Conservation (phyloP, 1,284 basidiomycete species). For the Meripilus lineatus region DNA sequence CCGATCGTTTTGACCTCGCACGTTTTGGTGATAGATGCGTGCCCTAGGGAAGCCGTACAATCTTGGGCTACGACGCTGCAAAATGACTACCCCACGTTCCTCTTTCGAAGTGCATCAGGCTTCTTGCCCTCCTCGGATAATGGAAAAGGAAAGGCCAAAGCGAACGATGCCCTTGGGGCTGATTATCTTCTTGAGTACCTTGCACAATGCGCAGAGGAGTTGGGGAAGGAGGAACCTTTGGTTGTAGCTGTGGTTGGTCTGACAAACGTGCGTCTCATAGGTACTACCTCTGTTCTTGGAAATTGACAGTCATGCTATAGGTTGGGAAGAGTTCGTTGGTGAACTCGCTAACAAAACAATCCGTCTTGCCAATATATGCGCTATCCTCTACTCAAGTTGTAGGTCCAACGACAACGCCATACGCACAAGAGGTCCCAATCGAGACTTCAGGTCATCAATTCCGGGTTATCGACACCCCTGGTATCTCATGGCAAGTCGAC, state of each 20-base stretch:
- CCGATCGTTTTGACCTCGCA: conserved; percentile 5
- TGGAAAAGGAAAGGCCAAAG: conserved; percentile 34
- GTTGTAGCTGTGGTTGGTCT: conserved; percentile 73
- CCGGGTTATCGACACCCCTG: conserved; percentile 80
- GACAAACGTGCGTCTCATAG: conserved; percentile 52
- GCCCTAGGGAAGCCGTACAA: conserved; percentile 77
- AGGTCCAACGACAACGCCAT: conserved; percentile 65
- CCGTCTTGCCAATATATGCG: conserved; percentile 60
- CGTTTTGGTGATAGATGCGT: conserved; percentile 53
- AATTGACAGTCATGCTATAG: conserved; percentile 29
- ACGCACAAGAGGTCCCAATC: conserved; percentile 59
- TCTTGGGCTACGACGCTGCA: conserved; percentile 76
- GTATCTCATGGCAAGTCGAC: conserved; percentile 59
- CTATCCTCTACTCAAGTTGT: conserved; percentile 43
- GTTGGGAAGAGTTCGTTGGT: conserved; percentile 81
- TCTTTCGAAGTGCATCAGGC: conserved; percentile 78
- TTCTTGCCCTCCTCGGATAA: conserved; percentile 44
- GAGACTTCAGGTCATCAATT: conserved; percentile 43
- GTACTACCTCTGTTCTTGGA: conserved; percentile 1
- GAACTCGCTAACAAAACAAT: conserved; percentile 63
- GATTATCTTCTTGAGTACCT: conserved; percentile 36
- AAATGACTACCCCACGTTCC: conserved; percentile 63
- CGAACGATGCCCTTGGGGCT: conserved; percentile 57
- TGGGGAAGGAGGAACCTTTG: conserved; percentile 45
- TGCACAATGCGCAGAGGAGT: conserved; percentile 29